Evolutionary conservation across 345 rosid genomes (phyloP).

Genomic region (Iberis pinnata): DNA sequence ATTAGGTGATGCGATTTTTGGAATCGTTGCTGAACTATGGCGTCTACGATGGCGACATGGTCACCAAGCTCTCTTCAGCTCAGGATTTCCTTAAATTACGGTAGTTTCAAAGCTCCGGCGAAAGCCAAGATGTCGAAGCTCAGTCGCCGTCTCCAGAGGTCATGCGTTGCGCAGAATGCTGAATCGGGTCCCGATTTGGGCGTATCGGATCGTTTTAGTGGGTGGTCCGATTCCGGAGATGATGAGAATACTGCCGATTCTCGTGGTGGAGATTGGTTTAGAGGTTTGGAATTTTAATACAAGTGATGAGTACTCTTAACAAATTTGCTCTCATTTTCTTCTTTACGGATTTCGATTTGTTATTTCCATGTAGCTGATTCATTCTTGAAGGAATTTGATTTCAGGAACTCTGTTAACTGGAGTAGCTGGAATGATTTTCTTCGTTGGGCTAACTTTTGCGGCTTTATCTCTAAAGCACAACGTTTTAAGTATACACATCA

Average conservation of each 20-base stretch:
- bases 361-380: too few relatives aligned
- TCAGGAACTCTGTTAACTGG: constrained; percentile 63
- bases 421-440: constrained; percentile 52
- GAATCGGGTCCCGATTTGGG: constrained; percentile 8
- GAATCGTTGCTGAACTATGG: constrained; percentile 24
- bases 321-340: too few relatives aligned
- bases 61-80: constrained; percentile 78
- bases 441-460: constrained; percentile 54
- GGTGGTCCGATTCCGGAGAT: constrained; percentile 56
- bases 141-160: constrained; percentile 25
- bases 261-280: constrained; percentile 40
- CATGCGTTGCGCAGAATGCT: constrained; percentile 29
- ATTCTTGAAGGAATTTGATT: too few relatives aligned
- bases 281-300: constrained; percentile 36
- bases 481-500: constrained; percentile 39
- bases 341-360: too few relatives aligned
- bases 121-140: constrained; percentile 32
- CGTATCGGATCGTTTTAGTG: constrained; percentile 47
- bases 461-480: constrained; percentile 47
- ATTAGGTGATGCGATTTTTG: too few relatives aligned
- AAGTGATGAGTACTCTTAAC: not conserved
- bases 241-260: constrained; percentile 32
- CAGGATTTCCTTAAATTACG: constrained; percentile 42
- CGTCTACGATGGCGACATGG: constrained; percentile 40
- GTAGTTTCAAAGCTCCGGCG: constrained; percentile 27